Evolutionary conservation across 2,329 filamentous ascomycete species (phyloP).

Genomic region (Chaetomiaceae sp.): DNA sequence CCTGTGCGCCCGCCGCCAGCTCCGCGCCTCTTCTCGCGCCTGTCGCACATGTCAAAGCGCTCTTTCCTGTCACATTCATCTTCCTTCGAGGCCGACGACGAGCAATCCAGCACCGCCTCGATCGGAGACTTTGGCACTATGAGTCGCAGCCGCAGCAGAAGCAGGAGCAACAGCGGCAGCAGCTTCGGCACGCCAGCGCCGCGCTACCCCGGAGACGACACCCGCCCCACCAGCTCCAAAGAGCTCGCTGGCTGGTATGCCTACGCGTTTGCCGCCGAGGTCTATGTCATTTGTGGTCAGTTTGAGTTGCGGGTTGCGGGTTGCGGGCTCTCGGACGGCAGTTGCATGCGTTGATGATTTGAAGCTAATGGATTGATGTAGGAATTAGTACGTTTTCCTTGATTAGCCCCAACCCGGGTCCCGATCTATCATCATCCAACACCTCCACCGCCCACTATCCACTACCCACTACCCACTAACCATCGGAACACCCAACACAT

Average conservation of each 20-base stretch:
- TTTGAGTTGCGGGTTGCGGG: too few species aligned
- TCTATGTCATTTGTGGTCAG: slow-evolving; percentile 90
- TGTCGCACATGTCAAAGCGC: slow-evolving; percentile 50
- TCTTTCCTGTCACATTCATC: slow-evolving; percentile 58
- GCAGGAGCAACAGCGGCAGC: slow-evolving; percentile 37
- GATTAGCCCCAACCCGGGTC: too few species aligned
- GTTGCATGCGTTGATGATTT: background rate
- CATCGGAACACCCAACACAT: too few species aligned
- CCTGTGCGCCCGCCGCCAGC: slow-evolving; percentile 39
- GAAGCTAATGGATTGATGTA: slow-evolving; percentile 4
- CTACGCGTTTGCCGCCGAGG: slow-evolving; percentile 94
- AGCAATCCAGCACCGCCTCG: slow-evolving; percentile 47
- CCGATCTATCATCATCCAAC: too few species aligned
- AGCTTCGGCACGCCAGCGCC: slow-evolving; percentile 37
- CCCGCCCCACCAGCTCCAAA: slow-evolving; percentile 76
- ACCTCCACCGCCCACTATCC: background rate
- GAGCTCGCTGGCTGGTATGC: slow-evolving; percentile 94
- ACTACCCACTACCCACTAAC: too few species aligned
- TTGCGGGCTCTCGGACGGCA: background rate
- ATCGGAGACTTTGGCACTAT: slow-evolving; percentile 28
- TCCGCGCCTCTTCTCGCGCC: slow-evolving; percentile 45
- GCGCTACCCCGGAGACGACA: slow-evolving; percentile 78
- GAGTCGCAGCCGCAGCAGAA: slow-evolving; percentile 35
- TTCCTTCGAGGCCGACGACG: slow-evolving; percentile 66
- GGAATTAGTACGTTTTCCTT: slow-evolving; percentile 25